A percentile compares a stretch with the other conserved stretches of the same genome.
Evolutionary conservation across 495 filamentous ascomycete genomes (phyloP).

Genomic region (Hypoxylon intermedium): DNA sequence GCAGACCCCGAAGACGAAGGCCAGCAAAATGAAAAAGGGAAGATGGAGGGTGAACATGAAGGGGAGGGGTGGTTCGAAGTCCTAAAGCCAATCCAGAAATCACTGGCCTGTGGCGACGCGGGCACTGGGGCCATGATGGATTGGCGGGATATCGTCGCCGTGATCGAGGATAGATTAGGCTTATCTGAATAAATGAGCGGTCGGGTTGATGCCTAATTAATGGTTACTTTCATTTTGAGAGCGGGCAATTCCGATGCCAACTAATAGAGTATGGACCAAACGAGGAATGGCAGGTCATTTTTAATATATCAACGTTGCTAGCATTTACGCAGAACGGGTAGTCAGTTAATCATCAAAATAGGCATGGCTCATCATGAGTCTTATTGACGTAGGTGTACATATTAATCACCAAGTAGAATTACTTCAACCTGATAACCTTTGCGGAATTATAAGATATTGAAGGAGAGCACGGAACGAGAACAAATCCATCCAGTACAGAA

Average conservation of each 20-base stretch:
- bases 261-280: too few species aligned
- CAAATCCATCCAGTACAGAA: not conserved
- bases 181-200: constrained; percentile 33
- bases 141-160: constrained; percentile 72
- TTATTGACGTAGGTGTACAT: too few species aligned
- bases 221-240: too few species aligned
- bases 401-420: too few species aligned
- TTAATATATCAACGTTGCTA: too few species aligned
- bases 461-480: too few species aligned
- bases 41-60: constrained; percentile 48
- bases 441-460: too few species aligned
- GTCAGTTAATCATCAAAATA: too few species aligned
- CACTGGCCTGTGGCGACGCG: constrained; percentile 81
- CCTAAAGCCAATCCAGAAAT: constrained; percentile 68
- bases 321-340: too few species aligned
- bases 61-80: constrained; percentile 76
- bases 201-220: not conserved
- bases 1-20: constrained; percentile 31
- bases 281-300: too few species aligned
- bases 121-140: constrained; percentile 80
- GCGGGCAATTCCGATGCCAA: not conserved
- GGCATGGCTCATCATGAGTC: too few species aligned
- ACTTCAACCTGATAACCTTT: too few species aligned
- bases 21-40: constrained; percentile 65
- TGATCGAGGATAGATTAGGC: constrained; percentile 59